Evolutionary conservation across 345 rosid species (phyloP).

Genomic region (Cardamine chenopodiifolia): DNA sequence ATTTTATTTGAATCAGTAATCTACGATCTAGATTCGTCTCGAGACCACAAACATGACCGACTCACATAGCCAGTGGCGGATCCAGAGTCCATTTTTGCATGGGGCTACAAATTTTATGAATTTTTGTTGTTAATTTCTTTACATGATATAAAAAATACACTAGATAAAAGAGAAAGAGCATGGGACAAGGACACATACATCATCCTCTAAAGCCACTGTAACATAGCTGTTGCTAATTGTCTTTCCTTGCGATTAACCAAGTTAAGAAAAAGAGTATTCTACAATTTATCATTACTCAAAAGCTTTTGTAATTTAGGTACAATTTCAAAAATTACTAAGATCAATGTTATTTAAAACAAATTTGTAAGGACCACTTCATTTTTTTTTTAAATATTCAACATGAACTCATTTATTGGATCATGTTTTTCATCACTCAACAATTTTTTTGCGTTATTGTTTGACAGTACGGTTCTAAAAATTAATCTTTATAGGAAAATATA

Average conservation of each 20-base stretch:
- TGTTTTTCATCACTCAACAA: neutral
- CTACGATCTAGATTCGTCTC: constrained; percentile 40
- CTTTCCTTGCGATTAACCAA: constrained; percentile 15
- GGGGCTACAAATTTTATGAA: no score
- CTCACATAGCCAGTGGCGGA: no score
- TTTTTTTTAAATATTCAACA: neutral
- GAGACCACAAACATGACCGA: constrained; percentile 32
- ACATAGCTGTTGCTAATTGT: constrained; percentile 24
- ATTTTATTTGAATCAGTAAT: neutral
- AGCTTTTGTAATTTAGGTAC: neutral
- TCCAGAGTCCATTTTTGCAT: no score
- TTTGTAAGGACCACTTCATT: constrained; percentile 1
- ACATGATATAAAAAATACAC: no score
- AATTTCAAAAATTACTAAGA: neutral
- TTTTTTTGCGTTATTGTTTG: constrained; percentile 12
- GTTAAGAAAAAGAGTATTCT: neutral
- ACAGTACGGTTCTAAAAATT: neutral
- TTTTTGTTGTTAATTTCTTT: no score
- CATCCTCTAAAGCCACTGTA: no score
- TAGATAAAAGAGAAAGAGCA: no score
- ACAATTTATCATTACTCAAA: neutral
- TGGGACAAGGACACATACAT: no score
- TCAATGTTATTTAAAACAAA: neutral
- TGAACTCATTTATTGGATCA: neutral
- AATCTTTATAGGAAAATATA: constrained; percentile 3